phyloP scores from a whole-genome alignment of 441 rosid genomes.

The Jatropha multifida region DNA sequence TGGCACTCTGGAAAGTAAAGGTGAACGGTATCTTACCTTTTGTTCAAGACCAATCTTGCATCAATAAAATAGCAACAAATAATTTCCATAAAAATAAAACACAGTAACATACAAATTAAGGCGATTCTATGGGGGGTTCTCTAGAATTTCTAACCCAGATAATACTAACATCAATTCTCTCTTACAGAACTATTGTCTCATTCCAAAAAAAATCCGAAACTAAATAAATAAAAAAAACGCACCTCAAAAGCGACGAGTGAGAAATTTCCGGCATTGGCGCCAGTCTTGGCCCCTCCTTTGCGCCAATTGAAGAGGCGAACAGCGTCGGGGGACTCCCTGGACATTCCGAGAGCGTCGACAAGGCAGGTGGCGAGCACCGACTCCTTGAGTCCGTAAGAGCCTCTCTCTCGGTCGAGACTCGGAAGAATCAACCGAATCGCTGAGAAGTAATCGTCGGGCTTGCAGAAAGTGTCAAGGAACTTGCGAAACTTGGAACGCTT shows the following conservation, averaged over 20 bases:
- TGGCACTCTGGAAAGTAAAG: too few relatives aligned
- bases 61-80: too few relatives aligned
- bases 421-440: slow-evolving; percentile 83
- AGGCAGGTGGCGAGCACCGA: slow-evolving; percentile 83
- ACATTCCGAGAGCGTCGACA: slow-evolving; percentile 82
- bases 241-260: slow-evolving; percentile 84
- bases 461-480: slow-evolving; percentile 82
- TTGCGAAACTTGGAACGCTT: slow-evolving; percentile 95
- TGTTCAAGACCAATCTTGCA: too few relatives aligned
- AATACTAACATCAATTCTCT: too few relatives aligned
- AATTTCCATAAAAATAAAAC: too few relatives aligned
- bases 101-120: too few relatives aligned
- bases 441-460: slow-evolving; percentile 68
- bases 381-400: slow-evolving; percentile 90
- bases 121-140: too few relatives aligned
- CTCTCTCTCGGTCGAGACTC: slow-evolving; percentile 80
- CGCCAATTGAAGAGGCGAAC: slow-evolving; percentile 95
- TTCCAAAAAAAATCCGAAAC: background rate
- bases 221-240: background rate
- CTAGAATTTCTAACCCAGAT: too few relatives aligned
- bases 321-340: slow-evolving; percentile 83
- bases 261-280: slow-evolving; percentile 82
- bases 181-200: background rate
- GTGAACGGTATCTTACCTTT: too few relatives aligned
- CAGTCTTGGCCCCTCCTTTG: slow-evolving; percentile 75